phyloP scores from a whole-genome alignment of 2,329 filamentous ascomycete species.

The Xenoacremonium recifei region DNA sequence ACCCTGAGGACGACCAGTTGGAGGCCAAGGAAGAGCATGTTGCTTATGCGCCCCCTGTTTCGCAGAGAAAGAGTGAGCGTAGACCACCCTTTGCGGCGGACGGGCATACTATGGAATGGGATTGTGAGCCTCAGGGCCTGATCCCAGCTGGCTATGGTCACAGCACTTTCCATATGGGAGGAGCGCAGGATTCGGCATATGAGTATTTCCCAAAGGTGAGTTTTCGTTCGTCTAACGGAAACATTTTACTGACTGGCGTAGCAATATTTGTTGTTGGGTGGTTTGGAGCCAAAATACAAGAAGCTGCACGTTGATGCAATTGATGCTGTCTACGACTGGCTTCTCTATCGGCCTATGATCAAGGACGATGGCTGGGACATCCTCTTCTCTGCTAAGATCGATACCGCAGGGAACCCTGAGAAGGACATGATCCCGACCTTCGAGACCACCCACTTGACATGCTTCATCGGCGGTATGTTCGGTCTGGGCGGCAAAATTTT shows the following conservation, averaged over 20 bases:
- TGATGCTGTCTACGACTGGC: slow-evolving; percentile 66
- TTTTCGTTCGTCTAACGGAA: neutral
- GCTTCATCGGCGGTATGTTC: slow-evolving; percentile 71
- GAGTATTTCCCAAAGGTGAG: slow-evolving; percentile 65
- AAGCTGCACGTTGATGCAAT: slow-evolving; percentile 69
- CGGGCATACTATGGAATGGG: slow-evolving; percentile 35
- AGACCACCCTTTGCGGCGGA: slow-evolving; percentile 33
- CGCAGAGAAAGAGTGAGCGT: slow-evolving; percentile 5
- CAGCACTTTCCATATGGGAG: slow-evolving; percentile 60
- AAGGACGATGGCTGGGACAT: slow-evolving; percentile 64
- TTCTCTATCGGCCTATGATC: slow-evolving; percentile 77
- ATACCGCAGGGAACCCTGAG: slow-evolving; percentile 41
- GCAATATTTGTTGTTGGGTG: slow-evolving; percentile 71
- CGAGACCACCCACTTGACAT: slow-evolving; percentile 62
- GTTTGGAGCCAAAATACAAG: slow-evolving; percentile 68
- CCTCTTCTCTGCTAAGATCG: slow-evolving; percentile 69
- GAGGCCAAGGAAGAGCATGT: slow-evolving; percentile 1
- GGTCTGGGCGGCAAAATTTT: slow-evolving; percentile 65
- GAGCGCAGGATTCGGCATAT: slow-evolving; percentile 67
- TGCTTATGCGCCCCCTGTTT: neutral
- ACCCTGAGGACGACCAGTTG: neutral
- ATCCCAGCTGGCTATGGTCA: slow-evolving; percentile 41
- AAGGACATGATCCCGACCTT: slow-evolving; percentile 49
- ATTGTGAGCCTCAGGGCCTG: slow-evolving; percentile 62
- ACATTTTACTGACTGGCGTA: slow-evolving; percentile 41